phyloP scores from a whole-genome alignment of 2,329 filamentous ascomycete species.

The Immersiporthe knoxdaviesiana region DNA sequence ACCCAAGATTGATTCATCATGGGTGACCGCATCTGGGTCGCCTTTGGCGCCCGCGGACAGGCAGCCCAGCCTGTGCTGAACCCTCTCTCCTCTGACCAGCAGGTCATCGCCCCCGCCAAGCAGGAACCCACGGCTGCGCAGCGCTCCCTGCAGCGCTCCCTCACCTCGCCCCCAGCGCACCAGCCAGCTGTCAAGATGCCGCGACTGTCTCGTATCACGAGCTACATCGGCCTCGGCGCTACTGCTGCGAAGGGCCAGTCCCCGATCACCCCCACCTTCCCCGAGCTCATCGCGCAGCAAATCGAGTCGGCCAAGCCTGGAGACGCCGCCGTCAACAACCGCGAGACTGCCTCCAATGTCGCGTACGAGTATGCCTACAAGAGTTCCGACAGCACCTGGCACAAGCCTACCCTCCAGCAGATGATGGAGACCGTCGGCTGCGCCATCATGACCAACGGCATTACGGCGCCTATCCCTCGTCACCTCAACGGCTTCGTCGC shows the following conservation, averaged over 20 bases:
- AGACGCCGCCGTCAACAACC: not conserved
- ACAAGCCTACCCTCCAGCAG: constrained; percentile 28
- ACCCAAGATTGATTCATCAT: not conserved
- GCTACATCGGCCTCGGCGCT: constrained; percentile 25
- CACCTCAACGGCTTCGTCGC: constrained; percentile 28
- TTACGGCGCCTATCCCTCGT: constrained; percentile 27
- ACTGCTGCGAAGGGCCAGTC: constrained; percentile 16
- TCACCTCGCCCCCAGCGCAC: constrained; percentile 10
- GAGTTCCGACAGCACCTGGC: constrained; percentile 19
- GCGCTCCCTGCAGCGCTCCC: constrained; percentile 16
- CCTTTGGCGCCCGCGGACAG: constrained; percentile 17
- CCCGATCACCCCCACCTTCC: not conserved
- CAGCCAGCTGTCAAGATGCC: constrained; percentile 19
- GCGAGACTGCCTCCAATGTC: not conserved
- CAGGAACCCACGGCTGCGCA: not conserved
- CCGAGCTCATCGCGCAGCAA: constrained; percentile 18
- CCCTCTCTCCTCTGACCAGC: not conserved
- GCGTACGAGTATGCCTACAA: constrained; percentile 11
- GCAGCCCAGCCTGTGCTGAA: constrained; percentile 13
- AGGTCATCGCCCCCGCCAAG: constrained; percentile 3
- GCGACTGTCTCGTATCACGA: constrained; percentile 26
- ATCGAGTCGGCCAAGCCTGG: constrained; percentile 18
- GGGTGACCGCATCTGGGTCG: constrained; percentile 23
- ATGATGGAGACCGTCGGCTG: constrained; percentile 29
- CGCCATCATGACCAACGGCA: constrained; percentile 27